Conservation (phyloP, 164 flowering plant genomes). For the Buxus sempervirens region DNA sequence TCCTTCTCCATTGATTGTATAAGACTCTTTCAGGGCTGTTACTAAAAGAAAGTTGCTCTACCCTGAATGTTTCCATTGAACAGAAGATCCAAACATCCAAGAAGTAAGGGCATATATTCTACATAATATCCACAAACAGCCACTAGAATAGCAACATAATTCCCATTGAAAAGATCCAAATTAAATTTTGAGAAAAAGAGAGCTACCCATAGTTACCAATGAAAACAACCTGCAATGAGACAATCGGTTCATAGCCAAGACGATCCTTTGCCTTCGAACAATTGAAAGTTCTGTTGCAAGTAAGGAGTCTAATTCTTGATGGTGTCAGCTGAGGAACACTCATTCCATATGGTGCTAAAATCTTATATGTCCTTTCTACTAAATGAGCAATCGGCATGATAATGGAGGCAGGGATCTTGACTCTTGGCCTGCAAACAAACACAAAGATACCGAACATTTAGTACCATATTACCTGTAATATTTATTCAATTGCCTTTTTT, state of each 20-base stretch:
- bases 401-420: conserved; percentile 78
- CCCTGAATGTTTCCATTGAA: too few relatives aligned
- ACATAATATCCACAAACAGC: too few relatives aligned
- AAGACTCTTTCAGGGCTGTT: too few relatives aligned
- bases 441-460: conserved; percentile 6
- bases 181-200: neutral
- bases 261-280: conserved; percentile 84
- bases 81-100: too few relatives aligned
- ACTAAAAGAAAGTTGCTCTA: too few relatives aligned
- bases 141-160: neutral
- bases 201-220: neutral
- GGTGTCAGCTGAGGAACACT: conserved; percentile 95
- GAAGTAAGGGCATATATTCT: too few relatives aligned
- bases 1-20: too few relatives aligned
- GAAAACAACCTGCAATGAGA: conserved; percentile 69
- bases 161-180: neutral
- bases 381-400: conserved; percentile 90
- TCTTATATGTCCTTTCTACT: conserved; percentile 64
- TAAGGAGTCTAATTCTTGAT: conserved; percentile 80
- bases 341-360: conserved; percentile 88
- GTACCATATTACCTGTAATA: neutral
- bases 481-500: neutral
- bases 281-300: conserved; percentile 73
- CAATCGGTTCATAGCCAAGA: conserved; percentile 81
- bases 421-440: conserved; percentile 72